Evolutionary conservation across 2,329 filamentous ascomycete genomes (phyloP).

Genomic region (Chalaropsis ovoidea): DNA sequence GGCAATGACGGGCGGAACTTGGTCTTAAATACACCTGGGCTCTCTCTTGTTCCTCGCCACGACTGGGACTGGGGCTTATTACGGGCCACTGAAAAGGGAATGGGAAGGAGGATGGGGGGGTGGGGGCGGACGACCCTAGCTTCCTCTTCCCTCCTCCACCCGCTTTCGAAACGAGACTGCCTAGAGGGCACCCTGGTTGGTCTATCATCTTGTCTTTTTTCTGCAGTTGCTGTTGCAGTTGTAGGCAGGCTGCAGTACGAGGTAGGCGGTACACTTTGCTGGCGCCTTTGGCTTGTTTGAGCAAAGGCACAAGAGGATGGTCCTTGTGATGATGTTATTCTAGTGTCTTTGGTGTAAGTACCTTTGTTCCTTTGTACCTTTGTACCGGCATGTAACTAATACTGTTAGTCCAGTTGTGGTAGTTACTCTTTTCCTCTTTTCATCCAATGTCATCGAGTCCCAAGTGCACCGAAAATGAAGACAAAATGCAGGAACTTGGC

Average conservation of each 20-base stretch:
- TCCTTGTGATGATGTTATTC: too few species aligned
- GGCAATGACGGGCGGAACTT: background rate
- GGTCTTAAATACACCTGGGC: slow-evolving; percentile 3
- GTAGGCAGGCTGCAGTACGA: background rate
- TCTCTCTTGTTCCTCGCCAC: background rate
- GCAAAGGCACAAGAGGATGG: too few species aligned
- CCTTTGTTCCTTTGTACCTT: slow-evolving; percentile 4
- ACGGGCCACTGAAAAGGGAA: background rate
- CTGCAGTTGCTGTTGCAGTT: too few species aligned
- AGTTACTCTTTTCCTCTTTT: slow-evolving; percentile 10
- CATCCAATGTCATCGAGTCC: background rate
- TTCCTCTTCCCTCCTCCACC: background rate
- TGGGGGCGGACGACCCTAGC: background rate
- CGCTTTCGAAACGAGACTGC: slow-evolving; percentile 13
- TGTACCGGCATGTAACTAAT: background rate
- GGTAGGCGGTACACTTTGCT: too few species aligned
- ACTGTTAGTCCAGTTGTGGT: background rate
- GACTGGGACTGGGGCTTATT: background rate
- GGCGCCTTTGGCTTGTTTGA: too few species aligned
- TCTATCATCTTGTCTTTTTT: background rate
- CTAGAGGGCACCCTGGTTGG: background rate
- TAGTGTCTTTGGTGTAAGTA: background rate
- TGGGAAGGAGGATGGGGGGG: background rate
- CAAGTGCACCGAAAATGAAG: background rate
- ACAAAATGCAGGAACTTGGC: background rate